phyloP scores from a whole-genome alignment of 202 grass and related monocot genomes.

The Saccharum hybrid region DNA sequence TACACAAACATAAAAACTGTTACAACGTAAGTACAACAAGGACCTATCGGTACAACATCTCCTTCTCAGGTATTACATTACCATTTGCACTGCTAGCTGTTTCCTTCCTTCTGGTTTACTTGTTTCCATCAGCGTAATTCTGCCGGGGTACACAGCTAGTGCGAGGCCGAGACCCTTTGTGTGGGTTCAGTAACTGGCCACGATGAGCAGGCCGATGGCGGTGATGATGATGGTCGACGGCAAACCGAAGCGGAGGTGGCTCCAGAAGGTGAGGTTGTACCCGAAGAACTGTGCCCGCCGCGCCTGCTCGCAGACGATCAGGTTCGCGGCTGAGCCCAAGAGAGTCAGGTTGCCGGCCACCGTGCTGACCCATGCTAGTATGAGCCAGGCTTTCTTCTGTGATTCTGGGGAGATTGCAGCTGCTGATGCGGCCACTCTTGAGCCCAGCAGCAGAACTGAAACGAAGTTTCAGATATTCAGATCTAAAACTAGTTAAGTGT shows the following conservation, averaged over 20 bases:
- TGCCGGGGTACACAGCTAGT: neutral
- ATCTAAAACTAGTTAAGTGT: neutral
- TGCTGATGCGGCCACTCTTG: slow-evolving; percentile 79
- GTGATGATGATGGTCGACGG: slow-evolving; percentile 80
- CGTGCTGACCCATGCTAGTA: slow-evolving; percentile 88
- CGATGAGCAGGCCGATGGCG: slow-evolving; percentile 67
- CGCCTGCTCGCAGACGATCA: slow-evolving; percentile 96
- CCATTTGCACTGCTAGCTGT: neutral
- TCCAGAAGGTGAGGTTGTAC: slow-evolving; percentile 89
- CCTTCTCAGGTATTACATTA: neutral
- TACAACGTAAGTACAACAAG: slow-evolving; percentile 27
- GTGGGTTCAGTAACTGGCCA: slow-evolving; percentile 57
- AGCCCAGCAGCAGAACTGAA: slow-evolving; percentile 81
- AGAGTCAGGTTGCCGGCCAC: slow-evolving; percentile 91
- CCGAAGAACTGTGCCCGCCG: slow-evolving; percentile 63
- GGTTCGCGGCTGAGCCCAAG: slow-evolving; percentile 83
- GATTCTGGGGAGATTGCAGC: slow-evolving; percentile 61
- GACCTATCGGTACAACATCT: slow-evolving; percentile 4
- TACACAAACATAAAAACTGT: slow-evolving; percentile 35
- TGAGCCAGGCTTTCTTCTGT: slow-evolving; percentile 83
- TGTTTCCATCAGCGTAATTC: slow-evolving; percentile 8
- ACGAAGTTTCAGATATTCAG: neutral
- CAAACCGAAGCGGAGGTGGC: slow-evolving; percentile 85
- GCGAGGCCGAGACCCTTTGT: too few species aligned
- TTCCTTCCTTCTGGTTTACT: slow-evolving; percentile 7